These are phyloP conservation scores for Dactylella cylindrospora DNA, from an alignment of 2,329 filamentous ascomycete genomes.

Conservation along the genomic window DNA sequence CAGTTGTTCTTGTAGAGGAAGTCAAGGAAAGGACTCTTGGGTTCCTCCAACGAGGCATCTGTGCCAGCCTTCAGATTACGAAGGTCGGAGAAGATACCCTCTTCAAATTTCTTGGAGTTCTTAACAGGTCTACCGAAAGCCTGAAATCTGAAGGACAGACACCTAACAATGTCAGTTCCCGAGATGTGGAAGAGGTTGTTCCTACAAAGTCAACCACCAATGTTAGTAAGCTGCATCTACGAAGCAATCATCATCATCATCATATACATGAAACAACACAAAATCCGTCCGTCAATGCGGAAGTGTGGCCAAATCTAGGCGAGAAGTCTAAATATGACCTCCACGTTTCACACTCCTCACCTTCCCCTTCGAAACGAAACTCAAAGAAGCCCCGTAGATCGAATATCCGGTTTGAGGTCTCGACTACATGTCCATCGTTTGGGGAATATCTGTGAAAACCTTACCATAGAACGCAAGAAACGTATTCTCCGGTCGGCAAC, in stretches of 20 bases:
- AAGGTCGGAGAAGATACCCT: conserved; percentile 97
- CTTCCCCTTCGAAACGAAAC: too few species aligned
- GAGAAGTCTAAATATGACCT: too few species aligned
- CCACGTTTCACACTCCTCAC: too few species aligned
- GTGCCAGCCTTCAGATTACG: conserved; percentile 98
- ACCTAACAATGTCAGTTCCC: conserved; percentile 97
- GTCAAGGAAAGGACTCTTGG: conserved; percentile 96
- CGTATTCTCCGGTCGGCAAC: conserved; percentile 95
- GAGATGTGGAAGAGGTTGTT: conserved; percentile 99
- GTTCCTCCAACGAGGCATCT: conserved; percentile 96
- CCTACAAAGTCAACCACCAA: too few species aligned
- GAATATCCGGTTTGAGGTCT: too few species aligned
- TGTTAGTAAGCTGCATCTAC: too few species aligned
- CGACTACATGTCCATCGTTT: too few species aligned
- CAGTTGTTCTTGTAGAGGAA: conserved; percentile 99
- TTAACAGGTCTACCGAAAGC: conserved; percentile 97
- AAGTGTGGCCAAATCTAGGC: too few species aligned
- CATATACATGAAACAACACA: too few species aligned
- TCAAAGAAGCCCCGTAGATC: too few species aligned
- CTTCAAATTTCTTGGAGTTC: conserved; percentile 99
- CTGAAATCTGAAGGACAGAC: conserved; percentile 96
- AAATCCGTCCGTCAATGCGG: too few species aligned
- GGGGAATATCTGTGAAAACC: conserved; percentile 44
- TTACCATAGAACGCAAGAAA: conserved; percentile 93
- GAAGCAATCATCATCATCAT: too few species aligned